Evolutionary conservation across 1,284 basidiomycete species (phyloP), one percentile per base, ranked within the genome.

Genomic region (Moesziomyces sp.): DNA sequence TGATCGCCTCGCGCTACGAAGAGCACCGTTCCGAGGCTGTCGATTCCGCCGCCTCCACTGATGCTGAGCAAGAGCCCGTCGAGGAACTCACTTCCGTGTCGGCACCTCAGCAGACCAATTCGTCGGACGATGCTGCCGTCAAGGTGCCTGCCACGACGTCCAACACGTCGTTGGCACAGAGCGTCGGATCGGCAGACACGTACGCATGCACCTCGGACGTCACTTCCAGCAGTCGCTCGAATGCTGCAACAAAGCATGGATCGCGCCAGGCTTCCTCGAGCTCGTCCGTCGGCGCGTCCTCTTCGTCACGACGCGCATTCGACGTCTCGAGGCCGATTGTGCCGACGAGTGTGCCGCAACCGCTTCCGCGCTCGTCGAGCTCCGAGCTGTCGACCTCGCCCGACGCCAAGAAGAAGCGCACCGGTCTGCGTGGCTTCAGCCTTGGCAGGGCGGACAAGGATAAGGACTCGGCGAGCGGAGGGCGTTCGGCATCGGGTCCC

Each of bases 251-350:
- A 6, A 40, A 40, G 38, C 38, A 18, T 3, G 30, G 30, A 33
- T 33, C 30, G 30, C 30, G 30, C 30, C 30, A 33, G 30, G 30
- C 30, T 3, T 33, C 66, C 56, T 9, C 66, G 59, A 47, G 49
- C 33, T 7, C 30, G 11, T 33, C 30, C 30, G 4, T 60, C 42
- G 50, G 40, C 40, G 24, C 70, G 1, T 47, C 63, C 7, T 21
- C 52, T 3, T 63, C 65, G 6, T 60, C 71, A 14, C 61, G 71
- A 19, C 40, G 52, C 40, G 71, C 61, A 14, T 69, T 74, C 21
- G 71, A 74, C 45, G 71, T 74, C 1, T 50, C 71, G 13, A 30
- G 71, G 38, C 71, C 71, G 1, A 74, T 69, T 46, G 55, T 59
- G 59, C 50, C 62, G 13, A 19, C 55, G 4, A 30, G 42, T 5